A percentile compares a stretch with the other conserved stretches of the same genome.
phyloP scores from a whole-genome alignment of 179 eudicot species.

The Drosera spatulata region DNA sequence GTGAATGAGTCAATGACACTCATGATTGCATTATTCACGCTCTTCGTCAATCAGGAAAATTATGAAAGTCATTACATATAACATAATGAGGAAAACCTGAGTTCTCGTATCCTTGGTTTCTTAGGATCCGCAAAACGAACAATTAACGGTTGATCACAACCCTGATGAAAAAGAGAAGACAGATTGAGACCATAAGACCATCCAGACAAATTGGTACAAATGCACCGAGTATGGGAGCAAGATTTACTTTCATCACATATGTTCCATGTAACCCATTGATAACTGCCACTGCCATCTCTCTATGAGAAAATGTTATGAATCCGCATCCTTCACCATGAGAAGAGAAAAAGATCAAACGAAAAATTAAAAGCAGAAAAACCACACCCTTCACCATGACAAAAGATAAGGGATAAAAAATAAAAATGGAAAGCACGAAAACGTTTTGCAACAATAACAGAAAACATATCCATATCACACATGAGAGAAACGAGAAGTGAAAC shows the following conservation, averaged over 20 bases:
- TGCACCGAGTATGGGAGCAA: conserved; percentile 1
- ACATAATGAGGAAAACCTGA: conserved; percentile 31
- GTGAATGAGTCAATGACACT: background rate
- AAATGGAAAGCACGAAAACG: too few species aligned
- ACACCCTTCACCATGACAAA: background rate
- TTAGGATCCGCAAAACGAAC: conserved; percentile 98
- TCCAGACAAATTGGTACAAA: background rate
- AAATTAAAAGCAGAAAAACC: background rate
- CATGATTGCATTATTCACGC: background rate
- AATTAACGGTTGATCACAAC: conserved; percentile 74
- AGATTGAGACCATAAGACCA: background rate
- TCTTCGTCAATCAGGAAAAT: background rate
- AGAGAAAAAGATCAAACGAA: background rate
- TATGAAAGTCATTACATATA: background rate
- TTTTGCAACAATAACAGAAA: too few species aligned
- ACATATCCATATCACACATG: too few species aligned
- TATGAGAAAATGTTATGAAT: conserved; percentile 56
- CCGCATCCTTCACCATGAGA: conserved; percentile 44
- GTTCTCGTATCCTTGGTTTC: conserved; percentile 73
- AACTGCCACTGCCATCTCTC: conserved; percentile 89
- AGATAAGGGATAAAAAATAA: background rate
- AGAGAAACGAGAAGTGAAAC: too few species aligned
- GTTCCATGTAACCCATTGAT: conserved; percentile 65
- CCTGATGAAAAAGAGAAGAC: conserved; percentile 27
- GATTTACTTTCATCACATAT: conserved; percentile 66